phyloP scores from a whole-genome alignment of 345 rosid genomes.

The Pistacia integerrima region DNA sequence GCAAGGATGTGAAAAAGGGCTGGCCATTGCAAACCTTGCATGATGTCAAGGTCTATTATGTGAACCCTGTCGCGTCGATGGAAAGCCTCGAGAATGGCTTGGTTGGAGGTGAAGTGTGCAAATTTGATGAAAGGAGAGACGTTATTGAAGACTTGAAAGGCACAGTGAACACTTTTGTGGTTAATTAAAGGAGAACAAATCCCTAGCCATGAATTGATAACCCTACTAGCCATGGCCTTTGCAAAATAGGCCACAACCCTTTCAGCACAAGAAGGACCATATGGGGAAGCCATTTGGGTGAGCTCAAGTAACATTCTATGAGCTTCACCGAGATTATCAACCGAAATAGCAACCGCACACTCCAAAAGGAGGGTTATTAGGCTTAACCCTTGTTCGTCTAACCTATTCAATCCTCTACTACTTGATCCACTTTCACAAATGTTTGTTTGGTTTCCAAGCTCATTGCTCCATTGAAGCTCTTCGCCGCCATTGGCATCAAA shows the following conservation, averaged over 20 bases:
- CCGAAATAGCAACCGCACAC: conserved; percentile 67
- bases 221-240: conserved; percentile 64
- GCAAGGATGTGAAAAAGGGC: conserved; percentile 71
- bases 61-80: conserved; percentile 54
- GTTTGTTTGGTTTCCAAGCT: conserved; percentile 12
- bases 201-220: conserved; percentile 69
- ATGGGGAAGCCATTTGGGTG: conserved; percentile 70
- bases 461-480: conserved; percentile 27
- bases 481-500: conserved; percentile 12
- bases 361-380: conserved; percentile 55
- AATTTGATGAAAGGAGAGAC: conserved; percentile 69
- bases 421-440: conserved; percentile 8
- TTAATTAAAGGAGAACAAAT: conserved; percentile 57
- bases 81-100: conserved; percentile 71
- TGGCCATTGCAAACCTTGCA: conserved; percentile 85
- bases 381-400: conserved; percentile 48
- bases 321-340: conserved; percentile 66
- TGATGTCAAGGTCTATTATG: conserved; percentile 66
- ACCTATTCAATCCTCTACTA: conserved; percentile 13
- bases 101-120: conserved; percentile 75
- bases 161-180: conserved; percentile 36
- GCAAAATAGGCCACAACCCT: conserved; percentile 72
- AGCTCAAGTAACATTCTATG: conserved; percentile 65
- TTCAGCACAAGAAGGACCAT: conserved; percentile 61
- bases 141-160: conserved; percentile 60